Conservation (phyloP, 306 rosid species). For the Pyrus pyrifolia region DNA sequence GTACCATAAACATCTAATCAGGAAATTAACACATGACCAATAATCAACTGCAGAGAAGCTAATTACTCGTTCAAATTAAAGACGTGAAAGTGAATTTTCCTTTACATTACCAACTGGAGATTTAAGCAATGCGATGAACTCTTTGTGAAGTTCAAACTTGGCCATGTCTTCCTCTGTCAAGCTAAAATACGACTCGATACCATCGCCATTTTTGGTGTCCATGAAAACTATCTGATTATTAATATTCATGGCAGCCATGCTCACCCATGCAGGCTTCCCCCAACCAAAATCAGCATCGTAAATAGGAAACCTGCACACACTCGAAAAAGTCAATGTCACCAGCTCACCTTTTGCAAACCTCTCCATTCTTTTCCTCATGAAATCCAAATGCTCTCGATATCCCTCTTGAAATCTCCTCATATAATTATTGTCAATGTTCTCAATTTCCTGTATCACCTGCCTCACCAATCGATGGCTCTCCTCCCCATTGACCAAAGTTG, state of each 20-base stretch:
- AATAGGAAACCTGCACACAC: constrained; percentile 12
- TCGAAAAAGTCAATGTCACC: too few relatives aligned
- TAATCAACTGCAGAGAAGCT: not conserved
- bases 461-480: constrained; percentile 1
- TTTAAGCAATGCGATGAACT: not conserved
- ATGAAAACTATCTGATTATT: constrained; percentile 8
- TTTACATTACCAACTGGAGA: constrained; percentile 1
- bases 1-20: too few relatives aligned
- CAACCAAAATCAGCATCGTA: constrained; percentile 32
- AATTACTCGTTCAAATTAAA: not conserved
- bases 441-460: not conserved
- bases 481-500: not conserved
- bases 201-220: constrained; percentile 12
- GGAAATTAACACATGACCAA: not conserved
- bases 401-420: constrained; percentile 4
- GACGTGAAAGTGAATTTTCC: constrained; percentile 5
- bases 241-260: not conserved
- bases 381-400: not conserved
- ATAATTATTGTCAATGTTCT: not conserved
- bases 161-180: constrained; percentile 12
- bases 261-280: constrained; percentile 28
- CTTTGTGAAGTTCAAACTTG: constrained; percentile 6
- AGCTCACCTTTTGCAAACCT: not conserved
- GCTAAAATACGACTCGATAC: constrained; percentile 13
- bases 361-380: not conserved